Base-by-base conservation (phyloP, 305 asterid genomes). In the Caryopteris hybrid region DNA sequence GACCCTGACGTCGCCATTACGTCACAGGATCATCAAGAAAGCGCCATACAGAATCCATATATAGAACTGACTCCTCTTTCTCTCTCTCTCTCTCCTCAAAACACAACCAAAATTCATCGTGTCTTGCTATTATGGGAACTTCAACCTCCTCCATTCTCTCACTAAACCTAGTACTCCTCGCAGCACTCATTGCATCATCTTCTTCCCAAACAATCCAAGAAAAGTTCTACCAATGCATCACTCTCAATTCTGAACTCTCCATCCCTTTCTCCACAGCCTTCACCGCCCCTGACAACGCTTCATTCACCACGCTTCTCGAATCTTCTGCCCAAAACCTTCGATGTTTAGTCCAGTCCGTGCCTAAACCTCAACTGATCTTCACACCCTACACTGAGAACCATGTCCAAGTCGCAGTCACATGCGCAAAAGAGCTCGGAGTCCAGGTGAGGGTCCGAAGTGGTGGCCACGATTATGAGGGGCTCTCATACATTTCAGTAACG, bases 401-500 rank as follows among this genome's bases (percentile, higher is more conserved):
- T 14, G 92, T 81, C 29, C 92, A 85, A 33, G 86, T 82, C 2
- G 88, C 92, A 0, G 90, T 89, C 1, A 74, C 68, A 4, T 87
- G 96, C 53, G 74, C 88, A 0, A 81, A 79, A 73, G 77, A 84
- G 41, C 79, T 81, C 6, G 66, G 68, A 0, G n/a, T 81, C 69
- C 86, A 81, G 69, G 75, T 89, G 71, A 65, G 96, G 36, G 67
- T 87, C 52, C 78, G 95, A 4, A 89, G 96, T 42, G 96, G 95
- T 2, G 96, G 96, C 70, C 96, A 88, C 27, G 95, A 88, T 47
- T 88, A 86, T 18, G 94, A 89, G 70, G 90, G 96, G 8, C 75
- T 87, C 5, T 89, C 96, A 0, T 89, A 81, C 78, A 68, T 69
- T n/a, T 86, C 96, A 0, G 65, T 65, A 4, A 20, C 61, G n/a